phyloP scores from a whole-genome alignment of 78 protist genomes.

The Dictyostelium intermedium region DNA sequence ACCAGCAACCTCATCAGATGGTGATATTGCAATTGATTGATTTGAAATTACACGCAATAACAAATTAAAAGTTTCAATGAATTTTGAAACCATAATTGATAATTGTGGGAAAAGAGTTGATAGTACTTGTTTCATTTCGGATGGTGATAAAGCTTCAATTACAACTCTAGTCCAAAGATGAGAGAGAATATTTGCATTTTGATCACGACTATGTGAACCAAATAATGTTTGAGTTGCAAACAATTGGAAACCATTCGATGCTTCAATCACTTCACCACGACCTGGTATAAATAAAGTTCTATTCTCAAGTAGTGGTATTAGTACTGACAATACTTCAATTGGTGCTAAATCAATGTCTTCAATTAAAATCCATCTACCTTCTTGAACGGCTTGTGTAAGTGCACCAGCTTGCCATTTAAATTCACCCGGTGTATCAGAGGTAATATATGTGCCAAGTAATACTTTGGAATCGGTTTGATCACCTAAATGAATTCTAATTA shows the following conservation, averaged over 20 bases:
- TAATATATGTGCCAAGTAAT: conserved; percentile 95
- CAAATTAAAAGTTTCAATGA: conserved; percentile 74
- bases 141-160: conserved; percentile 13
- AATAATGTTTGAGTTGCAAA: conserved; percentile 90
- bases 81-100: conserved; percentile 26
- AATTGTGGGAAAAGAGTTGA: conserved; percentile 73
- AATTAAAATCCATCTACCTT: conserved; percentile 96
- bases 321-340: conserved; percentile 89
- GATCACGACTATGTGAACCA: conserved; percentile 64
- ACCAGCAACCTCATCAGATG: not conserved
- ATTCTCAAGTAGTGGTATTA: conserved; percentile 91
- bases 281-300: conserved; percentile 85
- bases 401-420: conserved; percentile 97
- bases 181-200: conserved; percentile 55
- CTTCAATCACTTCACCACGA: conserved; percentile 87
- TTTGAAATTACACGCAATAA: conserved; percentile 19
- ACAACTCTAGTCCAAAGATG: conserved; percentile 78
- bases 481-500: conserved; percentile 93
- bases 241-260: conserved; percentile 93
- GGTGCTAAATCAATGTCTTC: conserved; percentile 97
- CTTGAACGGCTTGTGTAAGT: conserved; percentile 85
- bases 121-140: conserved; percentile 67
- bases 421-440: conserved; percentile 95
- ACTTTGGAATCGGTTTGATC: conserved; percentile 95
- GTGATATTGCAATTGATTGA: not conserved